Evolutionary conservation across 768 basidiomycete species (phyloP).

Genomic region (Phylloporus sp.): DNA sequence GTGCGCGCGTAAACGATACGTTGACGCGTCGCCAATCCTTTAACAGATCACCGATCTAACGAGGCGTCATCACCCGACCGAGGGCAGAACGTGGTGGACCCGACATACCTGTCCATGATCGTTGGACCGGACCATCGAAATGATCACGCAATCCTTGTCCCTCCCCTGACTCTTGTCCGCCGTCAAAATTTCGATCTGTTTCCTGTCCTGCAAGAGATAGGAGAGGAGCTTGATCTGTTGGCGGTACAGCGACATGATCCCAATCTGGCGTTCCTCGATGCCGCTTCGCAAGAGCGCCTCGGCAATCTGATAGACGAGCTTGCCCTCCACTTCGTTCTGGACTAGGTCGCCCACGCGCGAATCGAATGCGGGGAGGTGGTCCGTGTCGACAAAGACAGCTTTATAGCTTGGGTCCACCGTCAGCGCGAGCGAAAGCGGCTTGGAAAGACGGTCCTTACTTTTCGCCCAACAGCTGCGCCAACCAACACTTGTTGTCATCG

Average conservation of each 20-base stretch:
- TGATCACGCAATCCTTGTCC: constrained; percentile 92
- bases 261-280: constrained; percentile 65
- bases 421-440: background rate
- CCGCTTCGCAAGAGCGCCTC: constrained; percentile 64
- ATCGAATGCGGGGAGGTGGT: constrained; percentile 70
- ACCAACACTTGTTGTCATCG: constrained; percentile 55
- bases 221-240: constrained; percentile 92
- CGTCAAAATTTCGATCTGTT: constrained; percentile 77
- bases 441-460: constrained; percentile 40
- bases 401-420: constrained; percentile 53
- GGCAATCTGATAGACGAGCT: constrained; percentile 59
- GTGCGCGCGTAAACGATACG: constrained; percentile 92
- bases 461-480: constrained; percentile 56
- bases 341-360: constrained; percentile 83
- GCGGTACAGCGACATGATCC: constrained; percentile 86
- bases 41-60: constrained; percentile 85
- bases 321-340: constrained; percentile 82
- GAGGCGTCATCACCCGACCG: background rate
- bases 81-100: constrained; percentile 10
- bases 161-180: constrained; percentile 92
- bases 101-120: constrained; percentile 65
- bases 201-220: constrained; percentile 50
- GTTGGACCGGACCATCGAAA: constrained; percentile 91
- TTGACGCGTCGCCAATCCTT: constrained; percentile 97
- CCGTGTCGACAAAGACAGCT: constrained; percentile 94